Base-by-base conservation (phyloP, 2,329 filamentous ascomycete species). In the Zarea fungicola region DNA sequence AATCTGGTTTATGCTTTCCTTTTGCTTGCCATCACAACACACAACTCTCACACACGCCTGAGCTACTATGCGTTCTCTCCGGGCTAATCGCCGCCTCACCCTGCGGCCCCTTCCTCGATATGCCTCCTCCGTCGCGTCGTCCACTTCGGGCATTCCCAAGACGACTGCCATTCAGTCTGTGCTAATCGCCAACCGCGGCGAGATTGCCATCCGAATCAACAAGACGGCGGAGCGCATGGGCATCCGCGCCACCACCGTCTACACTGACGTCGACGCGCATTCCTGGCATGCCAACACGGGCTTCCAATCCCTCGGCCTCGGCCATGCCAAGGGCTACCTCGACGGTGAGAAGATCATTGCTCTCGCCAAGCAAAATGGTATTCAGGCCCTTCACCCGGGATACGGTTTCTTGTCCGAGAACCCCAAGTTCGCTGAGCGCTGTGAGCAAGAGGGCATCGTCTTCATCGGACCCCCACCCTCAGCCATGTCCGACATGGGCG, bases 391-490 rank as follows among this genome's bases (percentile, higher is more conserved):
- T 57, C 93, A 99, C 67, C 93, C 93, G 0, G 93, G 93, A 21
- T 99, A 99, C 71, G 93, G 93, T 36, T 99, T 95, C 62, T 72
- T 97, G 56, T 95, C 88, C 54, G 93, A 99, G 71, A 99, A 99
- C 67, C 84, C 92, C 7, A 81, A 77, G 6, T 99, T 99, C 65
- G 93, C 93, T 3, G 82, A 83, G 59, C 84, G 88, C 64, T 97
- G 92, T 65, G 85, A 87, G 58, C 84, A 93, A 59, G 91, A 91
- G 37, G 93, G 93, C 10, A 78, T 99, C 55, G 84, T 92, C 48
- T 99, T 99, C 64, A 95, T 99, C 59, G 93, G 93, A 0, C 93
- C 93, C 1, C 90, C 93, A 3, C 83, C 84, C 23, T 77, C 81
- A 44, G 91, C 91, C 57, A 90, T 87, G 62, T 74, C 85, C 50